Base-by-base conservation (phyloP, 2,329 filamentous ascomycete species). In the Thielaviopsis punctulata region DNA sequence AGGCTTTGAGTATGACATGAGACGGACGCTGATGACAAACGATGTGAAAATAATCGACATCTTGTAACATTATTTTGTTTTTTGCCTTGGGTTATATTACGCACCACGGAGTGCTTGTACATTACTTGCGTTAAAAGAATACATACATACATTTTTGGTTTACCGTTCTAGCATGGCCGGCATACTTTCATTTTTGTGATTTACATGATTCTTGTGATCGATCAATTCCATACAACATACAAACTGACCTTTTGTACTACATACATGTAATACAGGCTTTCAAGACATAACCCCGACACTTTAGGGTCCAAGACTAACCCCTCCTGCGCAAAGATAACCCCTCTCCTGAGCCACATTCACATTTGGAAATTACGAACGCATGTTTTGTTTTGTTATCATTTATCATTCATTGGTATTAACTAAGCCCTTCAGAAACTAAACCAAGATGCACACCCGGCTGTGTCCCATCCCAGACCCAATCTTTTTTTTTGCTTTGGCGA, bases 391-490 rank as follows among this genome's bases (percentile, higher is more conserved):
- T 44, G 24, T 25, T 25, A 54, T 54, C 52, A 48, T 54, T 44
- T 54, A 51, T 54, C 49, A 54, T 54, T 54, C 46, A 49, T 49
- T 45, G 48, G 45, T 46, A 48, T 54, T 49, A 45, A 51, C 41
- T 23, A 51, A 51, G 39, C 33, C 30, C 49, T 23, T 52, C 22
- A 49, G 30, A 47, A 23, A 49, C 45, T 23, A 46, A 46, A 30
- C 39, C 36, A 45, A 19, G 39, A 41, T 46, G 39, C 39, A 47
- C 49, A 55, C 25, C 52, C 18, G 13, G 25, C 43, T 24, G 22
- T 43, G 43, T 55, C 46, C 51, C 51, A 51, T 51, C 39, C 24
- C 49, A 45, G 15, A 51, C 41, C 49, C 49, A 50, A 50, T 39
- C 48, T 50, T 55, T 54, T 47, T 54, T 47, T 52, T 52, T 19